These are phyloP conservation scores for Trametes meyenii DNA, from an alignment of 768 basidiomycete genomes.

Conservation along the genomic window DNA sequence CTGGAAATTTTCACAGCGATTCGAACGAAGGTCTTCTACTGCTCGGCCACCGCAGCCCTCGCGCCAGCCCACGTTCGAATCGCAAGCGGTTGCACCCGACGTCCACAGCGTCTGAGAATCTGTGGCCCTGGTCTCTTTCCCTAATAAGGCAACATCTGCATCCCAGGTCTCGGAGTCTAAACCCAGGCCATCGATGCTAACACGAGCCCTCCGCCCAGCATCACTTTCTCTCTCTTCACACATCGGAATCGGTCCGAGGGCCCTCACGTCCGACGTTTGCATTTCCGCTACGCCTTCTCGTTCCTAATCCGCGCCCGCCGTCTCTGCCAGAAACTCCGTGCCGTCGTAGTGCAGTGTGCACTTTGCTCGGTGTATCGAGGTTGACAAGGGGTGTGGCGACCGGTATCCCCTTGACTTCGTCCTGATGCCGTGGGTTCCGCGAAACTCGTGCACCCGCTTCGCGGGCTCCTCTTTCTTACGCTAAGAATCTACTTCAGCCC, in stretches of 20 bases:
- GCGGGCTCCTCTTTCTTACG: too few relatives aligned
- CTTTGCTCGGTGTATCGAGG: too few relatives aligned
- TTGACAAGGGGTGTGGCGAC: not conserved
- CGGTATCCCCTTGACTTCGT: not conserved
- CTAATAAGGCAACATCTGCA: not conserved
- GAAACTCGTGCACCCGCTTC: too few relatives aligned
- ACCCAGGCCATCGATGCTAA: slow-evolving; percentile 4
- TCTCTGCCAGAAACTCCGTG: not conserved
- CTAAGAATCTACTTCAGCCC: too few relatives aligned
- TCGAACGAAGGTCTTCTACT: not conserved
- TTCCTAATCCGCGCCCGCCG: not conserved
- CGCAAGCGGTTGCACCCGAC: not conserved
- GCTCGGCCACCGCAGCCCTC: not conserved
- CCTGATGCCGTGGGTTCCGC: not conserved
- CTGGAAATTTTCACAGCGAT: not conserved
- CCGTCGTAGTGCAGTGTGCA: too few relatives aligned
- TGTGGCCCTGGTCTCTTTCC: not conserved
- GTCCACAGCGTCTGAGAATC: not conserved
- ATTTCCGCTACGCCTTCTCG: not conserved
- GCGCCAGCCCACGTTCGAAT: not conserved
- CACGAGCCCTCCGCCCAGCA: slow-evolving; percentile 1
- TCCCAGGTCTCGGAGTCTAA: slow-evolving; percentile 13
- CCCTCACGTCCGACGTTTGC: not conserved
- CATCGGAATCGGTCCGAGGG: slow-evolving; percentile 17
- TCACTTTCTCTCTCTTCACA: not conserved